These are phyloP conservation scores for Fusarium temperatum DNA, from an alignment of 2,329 filamentous ascomycete genomes.

Conservation along the genomic window DNA sequence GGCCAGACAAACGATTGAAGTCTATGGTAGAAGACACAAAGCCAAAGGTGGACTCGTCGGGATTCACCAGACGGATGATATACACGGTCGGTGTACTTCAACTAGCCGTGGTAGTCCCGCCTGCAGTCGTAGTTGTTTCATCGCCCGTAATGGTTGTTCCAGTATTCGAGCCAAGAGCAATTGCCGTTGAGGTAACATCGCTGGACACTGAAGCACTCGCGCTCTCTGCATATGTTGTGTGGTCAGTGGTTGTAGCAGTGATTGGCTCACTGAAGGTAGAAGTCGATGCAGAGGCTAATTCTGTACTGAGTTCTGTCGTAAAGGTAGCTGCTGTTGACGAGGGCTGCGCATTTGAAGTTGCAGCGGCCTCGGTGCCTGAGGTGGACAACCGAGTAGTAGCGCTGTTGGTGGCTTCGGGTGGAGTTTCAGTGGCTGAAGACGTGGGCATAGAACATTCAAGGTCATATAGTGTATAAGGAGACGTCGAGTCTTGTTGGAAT, in stretches of 20 bases:
- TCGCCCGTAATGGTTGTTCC: background rate
- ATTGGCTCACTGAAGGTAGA: background rate
- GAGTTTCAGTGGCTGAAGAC: background rate
- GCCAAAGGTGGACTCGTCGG: background rate
- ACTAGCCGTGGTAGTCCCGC: too few relatives aligned
- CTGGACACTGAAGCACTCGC: background rate
- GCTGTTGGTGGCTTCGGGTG: background rate
- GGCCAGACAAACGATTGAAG: background rate
- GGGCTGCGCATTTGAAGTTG: background rate
- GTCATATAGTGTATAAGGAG: background rate
- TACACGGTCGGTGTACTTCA: too few relatives aligned
- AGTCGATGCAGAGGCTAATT: background rate
- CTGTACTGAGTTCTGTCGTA: background rate
- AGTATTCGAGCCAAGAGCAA: background rate
- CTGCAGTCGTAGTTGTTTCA: background rate
- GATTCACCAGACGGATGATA: background rate
- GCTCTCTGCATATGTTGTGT: background rate
- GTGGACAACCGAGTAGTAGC: background rate
- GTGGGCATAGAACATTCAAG: accelerated
- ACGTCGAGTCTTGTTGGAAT: background rate
- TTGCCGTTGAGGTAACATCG: background rate
- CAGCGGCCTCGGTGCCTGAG: background rate
- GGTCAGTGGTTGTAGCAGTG: background rate
- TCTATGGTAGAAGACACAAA: background rate
- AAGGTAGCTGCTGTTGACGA: background rate